Evolutionary conservation across 306 rosid species (phyloP).

Genomic region (Citrullus mucosospermus): DNA sequence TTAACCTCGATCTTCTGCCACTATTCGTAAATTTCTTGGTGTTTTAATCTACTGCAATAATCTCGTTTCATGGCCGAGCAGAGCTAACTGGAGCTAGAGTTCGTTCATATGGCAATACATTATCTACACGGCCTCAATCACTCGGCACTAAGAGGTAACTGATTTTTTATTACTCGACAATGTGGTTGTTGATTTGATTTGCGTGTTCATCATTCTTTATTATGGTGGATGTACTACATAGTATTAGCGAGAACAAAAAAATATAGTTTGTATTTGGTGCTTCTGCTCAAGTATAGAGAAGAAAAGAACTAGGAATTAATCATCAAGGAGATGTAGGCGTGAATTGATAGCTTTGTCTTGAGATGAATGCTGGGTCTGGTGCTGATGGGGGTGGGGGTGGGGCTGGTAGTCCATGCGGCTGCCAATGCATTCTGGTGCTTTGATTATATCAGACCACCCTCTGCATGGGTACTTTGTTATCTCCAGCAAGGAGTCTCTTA

Average conservation of each 20-base stretch:
- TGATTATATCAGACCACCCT: slow-evolving; percentile 36
- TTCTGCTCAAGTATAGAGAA: background rate
- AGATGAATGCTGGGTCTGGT: slow-evolving; percentile 18
- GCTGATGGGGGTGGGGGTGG: slow-evolving; percentile 15
- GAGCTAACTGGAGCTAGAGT: background rate
- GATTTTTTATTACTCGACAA: background rate
- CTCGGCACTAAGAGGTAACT: background rate
- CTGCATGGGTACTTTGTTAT: slow-evolving; percentile 44
- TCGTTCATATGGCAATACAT: background rate
- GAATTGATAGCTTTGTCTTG: slow-evolving; percentile 17
- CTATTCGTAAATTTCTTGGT: background rate
- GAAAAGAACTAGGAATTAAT: slow-evolving; percentile 4
- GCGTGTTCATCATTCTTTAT: background rate
- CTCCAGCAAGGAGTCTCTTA: slow-evolving; percentile 63
- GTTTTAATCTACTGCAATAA: background rate
- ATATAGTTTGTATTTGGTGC: background rate
- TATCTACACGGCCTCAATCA: background rate
- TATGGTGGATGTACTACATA: background rate
- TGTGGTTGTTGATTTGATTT: background rate
- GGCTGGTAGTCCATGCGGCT: slow-evolving; percentile 24
- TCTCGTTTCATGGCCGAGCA: background rate
- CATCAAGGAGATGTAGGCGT: slow-evolving; percentile 32
- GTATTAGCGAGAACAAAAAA: background rate
- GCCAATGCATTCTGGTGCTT: slow-evolving; percentile 24
- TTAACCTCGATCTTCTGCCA: background rate